Conservation (phyloP, 352 stramenopile genomes). For the Hyaloperonospora arabidopsidis region DNA sequence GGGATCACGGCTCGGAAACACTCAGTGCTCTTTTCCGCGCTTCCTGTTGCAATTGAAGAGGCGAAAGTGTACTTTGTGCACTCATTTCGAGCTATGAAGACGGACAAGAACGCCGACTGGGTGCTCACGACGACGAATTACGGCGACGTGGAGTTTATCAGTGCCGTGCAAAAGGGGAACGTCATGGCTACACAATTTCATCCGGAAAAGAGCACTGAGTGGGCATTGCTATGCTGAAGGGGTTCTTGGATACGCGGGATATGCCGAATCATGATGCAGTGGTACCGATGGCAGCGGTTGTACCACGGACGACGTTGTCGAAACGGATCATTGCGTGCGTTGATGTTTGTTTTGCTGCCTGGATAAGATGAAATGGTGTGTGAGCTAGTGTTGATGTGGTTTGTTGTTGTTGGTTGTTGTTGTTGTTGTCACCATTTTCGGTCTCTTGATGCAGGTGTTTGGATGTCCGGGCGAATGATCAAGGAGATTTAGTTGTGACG, state of each 20-base stretch:
- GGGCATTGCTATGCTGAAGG: constrained; percentile 88
- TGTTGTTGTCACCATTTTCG: constrained; percentile 7
- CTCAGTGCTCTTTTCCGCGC: constrained; percentile 53
- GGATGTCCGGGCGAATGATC: constrained; percentile 94
- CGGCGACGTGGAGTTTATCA: constrained; percentile 88
- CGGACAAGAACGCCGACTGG: constrained; percentile 83
- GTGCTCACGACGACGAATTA: constrained; percentile 94
- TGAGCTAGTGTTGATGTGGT: not conserved
- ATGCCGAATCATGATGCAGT: constrained; percentile 39
- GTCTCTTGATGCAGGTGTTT: constrained; percentile 67
- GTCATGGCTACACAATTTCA: constrained; percentile 98
- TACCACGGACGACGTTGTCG: constrained; percentile 68
- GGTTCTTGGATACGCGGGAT: constrained; percentile 86
- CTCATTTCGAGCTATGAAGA: constrained; percentile 86
- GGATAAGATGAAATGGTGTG: no score
- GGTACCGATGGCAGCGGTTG: constrained; percentile 25
- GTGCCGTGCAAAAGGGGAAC: constrained; percentile 90
- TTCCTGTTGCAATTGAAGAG: constrained; percentile 30
- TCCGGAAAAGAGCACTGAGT: constrained; percentile 95
- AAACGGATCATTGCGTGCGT: constrained; percentile 93
- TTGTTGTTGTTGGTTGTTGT: not conserved
- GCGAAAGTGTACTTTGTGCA: constrained; percentile 96
- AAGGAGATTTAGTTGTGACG: constrained; percentile 95
- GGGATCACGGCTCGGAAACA: constrained; percentile 86
- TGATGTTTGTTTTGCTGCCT: not conserved